Percentiles rank a stretch among this genome's conserved stretches.
These are phyloP conservation scores for Suillus bovinus DNA, from an alignment of 768 basidiomycete genomes.

Conservation along the genomic window DNA sequence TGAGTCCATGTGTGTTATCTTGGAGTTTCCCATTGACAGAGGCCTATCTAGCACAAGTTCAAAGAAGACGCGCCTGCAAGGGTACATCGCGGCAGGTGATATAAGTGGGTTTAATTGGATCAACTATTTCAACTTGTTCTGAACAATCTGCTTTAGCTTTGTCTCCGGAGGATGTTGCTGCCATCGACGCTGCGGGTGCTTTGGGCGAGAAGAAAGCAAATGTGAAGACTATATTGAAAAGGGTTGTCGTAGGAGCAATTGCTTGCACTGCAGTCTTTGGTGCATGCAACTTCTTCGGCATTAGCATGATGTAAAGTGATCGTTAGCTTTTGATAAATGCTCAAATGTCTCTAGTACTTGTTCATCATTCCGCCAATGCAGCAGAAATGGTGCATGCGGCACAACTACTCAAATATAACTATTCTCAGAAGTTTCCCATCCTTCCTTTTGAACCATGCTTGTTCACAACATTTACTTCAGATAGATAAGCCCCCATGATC, in stretches of 20 bases:
- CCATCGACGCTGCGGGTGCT: constrained; percentile 56
- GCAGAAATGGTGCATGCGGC: background rate
- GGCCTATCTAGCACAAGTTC: constrained; percentile 52
- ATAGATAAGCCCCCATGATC: background rate
- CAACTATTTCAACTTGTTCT: background rate
- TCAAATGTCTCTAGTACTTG: constrained; percentile 3
- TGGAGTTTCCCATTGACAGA: background rate
- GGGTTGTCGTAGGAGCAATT: constrained; percentile 5
- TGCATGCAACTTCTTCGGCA: constrained; percentile 4
- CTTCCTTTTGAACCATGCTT: background rate
- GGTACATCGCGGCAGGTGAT: constrained; percentile 70
- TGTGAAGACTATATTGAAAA: background rate
- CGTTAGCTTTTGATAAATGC: background rate
- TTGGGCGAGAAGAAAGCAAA: constrained; percentile 1
- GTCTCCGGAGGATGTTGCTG: constrained; percentile 46
- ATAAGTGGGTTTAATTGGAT: constrained; percentile 41
- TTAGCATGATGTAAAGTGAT: background rate
- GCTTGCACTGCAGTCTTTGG: constrained; percentile 1
- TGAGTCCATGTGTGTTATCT: constrained; percentile 26
- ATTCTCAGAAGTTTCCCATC: background rate
- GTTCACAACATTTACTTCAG: background rate
- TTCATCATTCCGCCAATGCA: background rate
- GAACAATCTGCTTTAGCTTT: constrained; percentile 26
- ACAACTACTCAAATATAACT: background rate
- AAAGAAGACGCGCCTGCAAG: constrained; percentile 62